phyloP scores from a whole-genome alignment of 768 basidiomycete species.

The Lyophyllum semitale region DNA sequence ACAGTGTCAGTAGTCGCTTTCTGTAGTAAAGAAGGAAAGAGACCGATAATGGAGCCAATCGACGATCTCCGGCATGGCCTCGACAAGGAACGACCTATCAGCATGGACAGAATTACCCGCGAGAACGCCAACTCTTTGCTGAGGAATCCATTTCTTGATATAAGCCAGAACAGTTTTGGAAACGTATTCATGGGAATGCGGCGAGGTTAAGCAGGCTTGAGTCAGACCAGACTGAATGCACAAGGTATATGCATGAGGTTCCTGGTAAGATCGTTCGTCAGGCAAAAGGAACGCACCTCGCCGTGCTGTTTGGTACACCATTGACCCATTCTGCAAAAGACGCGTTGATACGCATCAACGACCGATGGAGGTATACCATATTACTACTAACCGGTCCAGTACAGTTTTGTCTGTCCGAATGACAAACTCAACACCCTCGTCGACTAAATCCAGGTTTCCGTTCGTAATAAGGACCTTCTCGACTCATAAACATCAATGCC shows the following conservation, averaged over 20 bases:
- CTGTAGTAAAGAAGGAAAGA: conserved; percentile 1
- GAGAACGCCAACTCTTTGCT: conserved; percentile 60
- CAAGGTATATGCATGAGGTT: not conserved
- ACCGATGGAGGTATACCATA: not conserved
- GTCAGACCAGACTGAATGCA: conserved; percentile 75
- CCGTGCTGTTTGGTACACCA: conserved; percentile 90
- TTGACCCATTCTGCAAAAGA: conserved; percentile 67
- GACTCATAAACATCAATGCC: not conserved
- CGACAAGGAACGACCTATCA: conserved; percentile 70
- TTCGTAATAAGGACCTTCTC: conserved; percentile 83
- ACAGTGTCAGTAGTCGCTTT: conserved; percentile 1
- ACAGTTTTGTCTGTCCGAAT: conserved; percentile 70
- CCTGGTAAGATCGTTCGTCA: not conserved
- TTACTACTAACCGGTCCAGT: conserved; percentile 69
- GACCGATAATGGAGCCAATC: conserved; percentile 85
- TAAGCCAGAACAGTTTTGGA: conserved; percentile 66
- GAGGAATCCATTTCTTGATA: conserved; percentile 84
- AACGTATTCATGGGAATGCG: conserved; percentile 62
- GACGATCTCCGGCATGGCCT: conserved; percentile 79
- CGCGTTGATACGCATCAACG: not conserved
- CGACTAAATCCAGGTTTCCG: conserved; percentile 78
- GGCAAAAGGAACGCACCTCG: conserved; percentile 42
- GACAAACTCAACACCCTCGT: conserved; percentile 77
- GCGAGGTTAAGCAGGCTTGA: conserved; percentile 72
- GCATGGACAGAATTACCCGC: conserved; percentile 89